Evolutionary conservation across 2,329 filamentous ascomycete species (phyloP).

Genomic region (Fusarium sp.): DNA sequence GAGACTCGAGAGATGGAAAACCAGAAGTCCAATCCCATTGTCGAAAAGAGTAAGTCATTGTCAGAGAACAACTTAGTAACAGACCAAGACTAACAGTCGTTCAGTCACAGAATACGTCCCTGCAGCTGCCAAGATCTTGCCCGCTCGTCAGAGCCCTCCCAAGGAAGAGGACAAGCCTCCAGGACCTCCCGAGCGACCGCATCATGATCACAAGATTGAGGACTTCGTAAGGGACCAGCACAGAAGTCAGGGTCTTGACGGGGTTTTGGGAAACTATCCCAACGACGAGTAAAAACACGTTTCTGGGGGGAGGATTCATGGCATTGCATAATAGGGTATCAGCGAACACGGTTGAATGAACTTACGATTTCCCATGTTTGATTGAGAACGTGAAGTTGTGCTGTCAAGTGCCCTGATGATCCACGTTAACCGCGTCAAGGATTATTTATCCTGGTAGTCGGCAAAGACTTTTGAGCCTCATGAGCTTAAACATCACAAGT

Average conservation of each 20-base stretch:
- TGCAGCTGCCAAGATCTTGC: slow-evolving; percentile 56
- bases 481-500: background rate
- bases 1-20: slow-evolving; percentile 48
- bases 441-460: background rate
- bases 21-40: slow-evolving; percentile 50
- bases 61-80: background rate
- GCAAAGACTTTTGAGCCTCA: slow-evolving; percentile 3
- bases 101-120: slow-evolving; percentile 60
- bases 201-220: slow-evolving; percentile 62
- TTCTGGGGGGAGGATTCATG: background rate
- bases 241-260: slow-evolving; percentile 55
- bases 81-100: slow-evolving; percentile 15
- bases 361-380: slow-evolving; percentile 8
- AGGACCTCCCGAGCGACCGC: slow-evolving; percentile 58
- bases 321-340: slow-evolving; percentile 9
- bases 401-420: background rate
- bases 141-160: slow-evolving; percentile 47
- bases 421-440: background rate
- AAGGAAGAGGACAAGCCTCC: slow-evolving; percentile 37
- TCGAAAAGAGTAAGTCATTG: slow-evolving; percentile 56
- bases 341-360: slow-evolving; percentile 16
- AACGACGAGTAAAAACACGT: slow-evolving; percentile 24
- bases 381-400: background rate
- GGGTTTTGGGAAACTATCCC: slow-evolving; percentile 34
- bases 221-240: slow-evolving; percentile 66